Evolutionary conservation across 352 stramenopile genomes (phyloP).

Genomic region (Phytophthora macrochlamydospora): DNA sequence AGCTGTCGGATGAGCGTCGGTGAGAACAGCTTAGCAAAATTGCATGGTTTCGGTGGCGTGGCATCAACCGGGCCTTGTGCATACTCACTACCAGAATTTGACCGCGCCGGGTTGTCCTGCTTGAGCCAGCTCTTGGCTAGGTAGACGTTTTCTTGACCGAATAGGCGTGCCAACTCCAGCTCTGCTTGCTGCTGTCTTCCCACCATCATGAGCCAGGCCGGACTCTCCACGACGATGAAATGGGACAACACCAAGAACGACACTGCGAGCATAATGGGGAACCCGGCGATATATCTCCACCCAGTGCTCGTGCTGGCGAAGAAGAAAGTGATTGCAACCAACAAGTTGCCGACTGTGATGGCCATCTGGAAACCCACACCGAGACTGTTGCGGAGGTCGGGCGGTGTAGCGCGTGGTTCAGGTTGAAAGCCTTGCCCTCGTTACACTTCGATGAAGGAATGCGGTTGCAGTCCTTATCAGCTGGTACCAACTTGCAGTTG

Average conservation of each 20-base stretch:
- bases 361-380: conserved; percentile 49
- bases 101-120: conserved; percentile 7
- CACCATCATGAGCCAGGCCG: conserved; percentile 43
- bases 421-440: background rate
- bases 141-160: conserved; percentile 32
- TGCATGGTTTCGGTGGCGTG: conserved; percentile 31
- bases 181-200: conserved; percentile 21
- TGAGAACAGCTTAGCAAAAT: conserved; percentile 21
- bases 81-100: conserved; percentile 2
- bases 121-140: conserved; percentile 29
- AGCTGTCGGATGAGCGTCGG: conserved; percentile 42
- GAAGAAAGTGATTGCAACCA: conserved; percentile 55
- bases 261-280: conserved; percentile 31
- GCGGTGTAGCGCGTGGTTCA: background rate
- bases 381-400: conserved; percentile 35
- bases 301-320: conserved; percentile 46
- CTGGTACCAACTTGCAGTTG: background rate
- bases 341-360: conserved; percentile 42
- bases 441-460: background rate
- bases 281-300: conserved; percentile 59
- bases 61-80: conserved; percentile 11
- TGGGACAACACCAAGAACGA: conserved; percentile 34
- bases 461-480: background rate
- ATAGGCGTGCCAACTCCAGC: conserved; percentile 29
- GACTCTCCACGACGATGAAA: conserved; percentile 46